These are phyloP conservation scores for Lasiosphaeriaceae sp. DNA, from an alignment of 495 filamentous ascomycete genomes.

Conservation along the genomic window DNA sequence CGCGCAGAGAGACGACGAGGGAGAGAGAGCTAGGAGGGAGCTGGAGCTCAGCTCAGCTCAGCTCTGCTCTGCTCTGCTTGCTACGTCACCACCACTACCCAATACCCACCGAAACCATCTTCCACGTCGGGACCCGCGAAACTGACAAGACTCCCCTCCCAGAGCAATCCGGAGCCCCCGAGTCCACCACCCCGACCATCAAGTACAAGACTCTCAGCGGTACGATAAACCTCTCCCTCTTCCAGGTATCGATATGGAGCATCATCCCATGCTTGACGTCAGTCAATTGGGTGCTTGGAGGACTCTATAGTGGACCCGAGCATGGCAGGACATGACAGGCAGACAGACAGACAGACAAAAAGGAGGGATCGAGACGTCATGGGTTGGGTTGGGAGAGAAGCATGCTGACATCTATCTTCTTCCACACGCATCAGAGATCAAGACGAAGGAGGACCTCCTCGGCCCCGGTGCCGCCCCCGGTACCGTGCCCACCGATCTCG, in stretches of 20 bases:
- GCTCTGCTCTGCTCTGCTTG: not conserved
- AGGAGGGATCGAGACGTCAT: too few relatives aligned
- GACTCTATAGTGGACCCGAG: too few relatives aligned
- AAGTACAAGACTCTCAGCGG: slow-evolving; percentile 32
- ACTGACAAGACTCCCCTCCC: slow-evolving; percentile 2
- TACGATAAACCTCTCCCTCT: slow-evolving; percentile 17
- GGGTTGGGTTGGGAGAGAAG: not conserved
- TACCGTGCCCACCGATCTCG: slow-evolving; percentile 85
- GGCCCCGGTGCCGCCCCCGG: slow-evolving; percentile 76
- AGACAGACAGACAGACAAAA: too few relatives aligned
- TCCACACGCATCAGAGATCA: slow-evolving; percentile 72
- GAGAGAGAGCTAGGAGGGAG: too few relatives aligned
- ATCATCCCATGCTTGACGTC: too few relatives aligned
- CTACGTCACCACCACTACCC: slow-evolving; percentile 1
- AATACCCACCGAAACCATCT: slow-evolving; percentile 2
- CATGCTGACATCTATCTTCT: slow-evolving; percentile 17
- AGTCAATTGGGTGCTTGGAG: too few relatives aligned
- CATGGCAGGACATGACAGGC: too few relatives aligned
- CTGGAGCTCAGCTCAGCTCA: too few relatives aligned
- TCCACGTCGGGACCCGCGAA: not conserved
- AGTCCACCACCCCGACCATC: slow-evolving; percentile 12
- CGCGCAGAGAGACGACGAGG: slow-evolving; percentile 13
- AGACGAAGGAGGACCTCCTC: slow-evolving; percentile 73
- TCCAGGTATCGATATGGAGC: too few relatives aligned
- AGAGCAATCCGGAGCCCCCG: slow-evolving; percentile 18